Percentiles rank a stretch among this genome's conserved stretches.
phyloP scores from a whole-genome alignment of 192 early-diverging fungal genomes.

The Umbelopsis ramanniana region DNA sequence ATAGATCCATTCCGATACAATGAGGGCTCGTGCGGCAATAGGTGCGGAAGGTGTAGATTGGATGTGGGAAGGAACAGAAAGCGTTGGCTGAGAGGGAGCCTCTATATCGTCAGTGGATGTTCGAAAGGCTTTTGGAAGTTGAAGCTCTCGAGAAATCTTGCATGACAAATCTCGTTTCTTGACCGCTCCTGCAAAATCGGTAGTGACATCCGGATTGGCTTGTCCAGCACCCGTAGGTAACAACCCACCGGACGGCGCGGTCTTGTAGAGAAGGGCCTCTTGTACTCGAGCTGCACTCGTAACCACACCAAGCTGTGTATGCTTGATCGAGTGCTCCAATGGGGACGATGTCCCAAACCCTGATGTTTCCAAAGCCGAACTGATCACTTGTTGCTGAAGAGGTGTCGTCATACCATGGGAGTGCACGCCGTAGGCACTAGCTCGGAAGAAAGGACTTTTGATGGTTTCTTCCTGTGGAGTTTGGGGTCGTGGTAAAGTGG shows the following conservation, averaged over 20 bases:
- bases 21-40: conserved; percentile 36
- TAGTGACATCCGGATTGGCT: not conserved
- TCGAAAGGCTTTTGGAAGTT: conserved; percentile 1
- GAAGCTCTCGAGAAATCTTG: not conserved
- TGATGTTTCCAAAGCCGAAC: conserved; percentile 5
- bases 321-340: conserved; percentile 26
- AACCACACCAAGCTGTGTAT: conserved; percentile 4
- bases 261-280: conserved; percentile 2
- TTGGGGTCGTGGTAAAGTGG: conserved; percentile 43
- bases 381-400: conserved; percentile 11
- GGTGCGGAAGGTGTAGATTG: conserved; percentile 26
- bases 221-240: not conserved
- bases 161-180: conserved; percentile 3
- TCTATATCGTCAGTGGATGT: not conserved
- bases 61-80: not conserved
- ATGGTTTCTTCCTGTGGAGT: conserved; percentile 47
- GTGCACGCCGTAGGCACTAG: conserved; percentile 22
- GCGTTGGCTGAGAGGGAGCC: not conserved
- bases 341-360: not conserved
- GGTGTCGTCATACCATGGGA: not conserved
- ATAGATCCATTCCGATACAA: conserved; percentile 46
- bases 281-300: not conserved
- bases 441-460: conserved; percentile 32
- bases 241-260: not conserved
- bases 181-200: conserved; percentile 7